phyloP scores from a whole-genome alignment of 352 stramenopile species.

The Thalassiosira livingstoniorum region DNA sequence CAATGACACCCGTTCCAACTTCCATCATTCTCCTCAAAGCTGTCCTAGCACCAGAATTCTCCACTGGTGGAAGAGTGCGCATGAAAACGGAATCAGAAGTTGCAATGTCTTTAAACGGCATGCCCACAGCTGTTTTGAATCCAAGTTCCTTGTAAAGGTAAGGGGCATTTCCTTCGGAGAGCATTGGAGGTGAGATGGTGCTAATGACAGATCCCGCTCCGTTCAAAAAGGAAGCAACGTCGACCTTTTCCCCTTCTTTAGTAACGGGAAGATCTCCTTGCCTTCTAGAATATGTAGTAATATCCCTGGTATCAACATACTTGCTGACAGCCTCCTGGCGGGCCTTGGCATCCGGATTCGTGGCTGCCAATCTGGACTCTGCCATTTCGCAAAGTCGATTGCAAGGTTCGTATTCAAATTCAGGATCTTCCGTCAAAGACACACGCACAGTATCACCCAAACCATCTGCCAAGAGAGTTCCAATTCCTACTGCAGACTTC shows the following conservation, averaged over 20 bases:
- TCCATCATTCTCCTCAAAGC: conserved; percentile 86
- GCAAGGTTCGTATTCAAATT: conserved; percentile 89
- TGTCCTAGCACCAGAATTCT: conserved; percentile 80
- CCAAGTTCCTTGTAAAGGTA: conserved; percentile 86
- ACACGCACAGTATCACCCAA: conserved; percentile 90
- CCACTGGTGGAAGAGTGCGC: conserved; percentile 71
- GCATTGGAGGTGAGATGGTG: conserved; percentile 80
- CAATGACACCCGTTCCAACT: conserved; percentile 86
- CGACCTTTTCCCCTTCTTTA: conserved; percentile 82
- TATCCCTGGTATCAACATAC: conserved; percentile 82
- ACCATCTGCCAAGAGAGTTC: conserved; percentile 88
- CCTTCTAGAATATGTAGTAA: conserved; percentile 80
- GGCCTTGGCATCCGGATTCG: conserved; percentile 61
- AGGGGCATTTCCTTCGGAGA: conserved; percentile 75
- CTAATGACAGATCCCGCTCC: conserved; percentile 85
- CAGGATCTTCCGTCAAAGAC: conserved; percentile 89
- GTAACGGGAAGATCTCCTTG: conserved; percentile 79
- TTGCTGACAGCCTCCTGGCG: conserved; percentile 69
- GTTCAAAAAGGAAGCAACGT: conserved; percentile 85
- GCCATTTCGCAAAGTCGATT: conserved; percentile 86
- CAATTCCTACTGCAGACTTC: conserved; percentile 90
- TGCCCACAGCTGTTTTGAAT: conserved; percentile 88
- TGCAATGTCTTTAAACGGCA: conserved; percentile 91
- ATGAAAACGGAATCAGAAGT: conserved; percentile 88
- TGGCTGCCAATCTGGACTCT: conserved; percentile 61